Conservation (phyloP, 768 basidiomycete genomes). For the Kwoniella sp. region DNA sequence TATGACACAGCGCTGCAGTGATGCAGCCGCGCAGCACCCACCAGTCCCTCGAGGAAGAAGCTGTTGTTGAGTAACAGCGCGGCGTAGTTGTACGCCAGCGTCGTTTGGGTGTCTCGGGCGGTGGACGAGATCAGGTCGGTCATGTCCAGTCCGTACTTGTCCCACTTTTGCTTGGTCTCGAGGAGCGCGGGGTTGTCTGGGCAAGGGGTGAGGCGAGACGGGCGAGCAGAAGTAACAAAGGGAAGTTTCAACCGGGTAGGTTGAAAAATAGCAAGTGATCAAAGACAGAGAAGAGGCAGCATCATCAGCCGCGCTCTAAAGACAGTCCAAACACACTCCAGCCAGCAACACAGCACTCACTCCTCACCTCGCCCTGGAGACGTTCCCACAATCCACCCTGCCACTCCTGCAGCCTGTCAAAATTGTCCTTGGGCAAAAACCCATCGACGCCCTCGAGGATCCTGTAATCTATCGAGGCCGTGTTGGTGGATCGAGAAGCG, state of each 20-base stretch:
- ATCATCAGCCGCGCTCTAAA: background rate
- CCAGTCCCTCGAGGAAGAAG: constrained; percentile 84
- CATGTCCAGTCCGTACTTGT: constrained; percentile 37
- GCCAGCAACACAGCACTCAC: constrained; percentile 37
- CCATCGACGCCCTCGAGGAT: constrained; percentile 27
- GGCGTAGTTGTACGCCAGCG: constrained; percentile 82
- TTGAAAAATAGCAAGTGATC: too few species aligned
- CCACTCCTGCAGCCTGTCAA: constrained; percentile 41
- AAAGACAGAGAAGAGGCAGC: background rate
- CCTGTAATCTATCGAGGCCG: constrained; percentile 29
- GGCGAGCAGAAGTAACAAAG: background rate
- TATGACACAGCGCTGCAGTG: too few species aligned
- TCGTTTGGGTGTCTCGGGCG: constrained; percentile 58
- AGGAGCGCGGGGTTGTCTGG: constrained; percentile 38
- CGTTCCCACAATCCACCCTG: constrained; percentile 44
- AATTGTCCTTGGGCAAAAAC: constrained; percentile 35
- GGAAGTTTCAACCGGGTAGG: background rate
- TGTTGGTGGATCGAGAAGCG: constrained; percentile 16
- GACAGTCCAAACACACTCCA: background rate
- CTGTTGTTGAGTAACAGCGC: constrained; percentile 88
- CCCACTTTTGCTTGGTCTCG: constrained; percentile 41
- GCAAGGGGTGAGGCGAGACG: too few species aligned
- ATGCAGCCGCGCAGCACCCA: constrained; percentile 58
- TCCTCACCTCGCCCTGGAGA: constrained; percentile 43
- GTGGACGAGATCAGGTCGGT: constrained; percentile 57